Conservation (phyloP, 2,329 filamentous ascomycete genomes). For the Colletotrichum filicis region DNA sequence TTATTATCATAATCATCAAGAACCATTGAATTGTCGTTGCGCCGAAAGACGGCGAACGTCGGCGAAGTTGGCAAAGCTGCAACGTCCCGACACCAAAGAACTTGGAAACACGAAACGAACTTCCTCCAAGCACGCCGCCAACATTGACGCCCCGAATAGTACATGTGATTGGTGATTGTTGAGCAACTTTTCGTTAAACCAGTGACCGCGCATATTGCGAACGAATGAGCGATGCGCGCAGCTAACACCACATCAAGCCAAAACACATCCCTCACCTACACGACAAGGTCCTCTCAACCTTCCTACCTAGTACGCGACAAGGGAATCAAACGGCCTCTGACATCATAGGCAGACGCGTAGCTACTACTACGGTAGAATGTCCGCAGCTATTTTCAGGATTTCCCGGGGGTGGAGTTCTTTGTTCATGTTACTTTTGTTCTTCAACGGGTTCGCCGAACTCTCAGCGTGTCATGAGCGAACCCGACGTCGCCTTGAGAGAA, state of each 20-base stretch:
- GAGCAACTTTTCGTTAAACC: too few species aligned
- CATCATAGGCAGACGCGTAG: neutral
- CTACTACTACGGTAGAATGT: neutral
- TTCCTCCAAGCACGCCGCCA: neutral
- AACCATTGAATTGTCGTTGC: too few species aligned
- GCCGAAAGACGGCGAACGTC: neutral
- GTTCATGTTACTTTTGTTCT: neutral
- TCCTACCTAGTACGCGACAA: too few species aligned
- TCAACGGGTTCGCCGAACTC: conserved; percentile 1
- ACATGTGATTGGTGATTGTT: too few species aligned
- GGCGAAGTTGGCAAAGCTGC: neutral
- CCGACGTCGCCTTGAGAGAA: neutral
- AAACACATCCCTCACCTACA: too few species aligned
- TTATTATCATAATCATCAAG: too few species aligned
- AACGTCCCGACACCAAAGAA: neutral
- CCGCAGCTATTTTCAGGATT: neutral
- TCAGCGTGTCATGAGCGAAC: conserved; percentile 5
- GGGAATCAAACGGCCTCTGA: neutral
- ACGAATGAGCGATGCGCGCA: too few species aligned
- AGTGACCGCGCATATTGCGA: too few species aligned
- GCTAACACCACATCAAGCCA: too few species aligned
- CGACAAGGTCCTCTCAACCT: too few species aligned
- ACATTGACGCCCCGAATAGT: too few species aligned
- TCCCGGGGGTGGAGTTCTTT: neutral
- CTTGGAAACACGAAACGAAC: neutral